A percentile compares a stretch with the other conserved stretches of the same genome.
Conservation (phyloP, 768 basidiomycete genomes). For the Trametes cubensis region DNA sequence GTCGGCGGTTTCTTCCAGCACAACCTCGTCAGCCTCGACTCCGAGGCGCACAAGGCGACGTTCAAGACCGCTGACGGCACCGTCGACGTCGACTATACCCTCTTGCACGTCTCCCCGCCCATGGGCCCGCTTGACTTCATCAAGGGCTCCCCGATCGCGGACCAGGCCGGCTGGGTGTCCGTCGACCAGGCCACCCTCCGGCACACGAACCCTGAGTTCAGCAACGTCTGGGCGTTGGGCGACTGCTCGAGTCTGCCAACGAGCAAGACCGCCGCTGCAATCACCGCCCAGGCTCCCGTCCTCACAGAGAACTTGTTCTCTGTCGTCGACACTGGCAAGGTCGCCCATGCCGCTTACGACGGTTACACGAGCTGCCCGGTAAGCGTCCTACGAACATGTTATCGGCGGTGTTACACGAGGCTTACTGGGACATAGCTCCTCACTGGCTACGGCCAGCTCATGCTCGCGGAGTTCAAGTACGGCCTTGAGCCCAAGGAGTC, state of each 20-base stretch:
- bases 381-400: constrained; percentile 32
- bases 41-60: constrained; percentile 71
- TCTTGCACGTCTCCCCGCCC: constrained; percentile 87
- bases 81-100: constrained; percentile 74
- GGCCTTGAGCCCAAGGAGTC: constrained; percentile 86
- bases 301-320: constrained; percentile 86
- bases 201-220: constrained; percentile 77
- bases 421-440: constrained; percentile 53
- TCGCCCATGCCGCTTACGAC: constrained; percentile 74
- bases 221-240: constrained; percentile 89
- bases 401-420: not conserved
- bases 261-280: constrained; percentile 94
- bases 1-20: constrained; percentile 82
- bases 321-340: constrained; percentile 69
- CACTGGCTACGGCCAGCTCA: constrained; percentile 77
- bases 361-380: constrained; percentile 91
- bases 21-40: constrained; percentile 79
- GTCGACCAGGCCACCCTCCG: constrained; percentile 82
- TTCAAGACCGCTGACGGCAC: constrained; percentile 81
- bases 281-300: constrained; percentile 89
- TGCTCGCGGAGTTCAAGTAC: constrained; percentile 96
- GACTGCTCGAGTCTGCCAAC: constrained; percentile 92
- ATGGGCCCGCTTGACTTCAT: constrained; percentile 88
- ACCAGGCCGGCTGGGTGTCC: constrained; percentile 86
- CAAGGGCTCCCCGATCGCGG: constrained; percentile 75